Evolutionary conservation across 2,329 filamentous ascomycete species (phyloP).

Genomic region (Dactylellina parvicollis): DNA sequence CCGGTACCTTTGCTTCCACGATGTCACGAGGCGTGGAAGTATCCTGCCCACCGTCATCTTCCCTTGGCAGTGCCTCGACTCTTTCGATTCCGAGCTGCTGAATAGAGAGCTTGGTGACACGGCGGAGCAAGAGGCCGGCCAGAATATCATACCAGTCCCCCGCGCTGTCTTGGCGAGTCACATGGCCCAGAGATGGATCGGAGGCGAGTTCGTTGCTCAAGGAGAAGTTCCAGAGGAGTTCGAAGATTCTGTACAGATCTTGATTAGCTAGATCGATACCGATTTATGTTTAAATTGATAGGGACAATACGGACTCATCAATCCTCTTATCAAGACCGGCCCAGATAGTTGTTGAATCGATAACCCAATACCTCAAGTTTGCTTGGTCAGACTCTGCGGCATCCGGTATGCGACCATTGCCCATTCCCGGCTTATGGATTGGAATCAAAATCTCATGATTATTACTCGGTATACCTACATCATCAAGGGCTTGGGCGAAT

Average conservation of each 20-base stretch:
- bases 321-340: conserved; percentile 56
- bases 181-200: neutral
- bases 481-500: conserved; percentile 42
- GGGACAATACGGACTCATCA: conserved; percentile 54
- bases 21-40: neutral
- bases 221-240: conserved; percentile 54
- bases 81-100: conserved; percentile 43
- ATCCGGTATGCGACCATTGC: conserved; percentile 31
- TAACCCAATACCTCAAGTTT: conserved; percentile 55
- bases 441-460: conserved; percentile 49
- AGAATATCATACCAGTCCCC: conserved; percentile 35
- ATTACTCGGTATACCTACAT: conserved; percentile 15
- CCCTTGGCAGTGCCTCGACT: neutral
- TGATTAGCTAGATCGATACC: neutral
- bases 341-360: conserved; percentile 56
- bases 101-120: conserved; percentile 44
- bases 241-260: conserved; percentile 49
- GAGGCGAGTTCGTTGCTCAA: conserved; percentile 13
- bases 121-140: conserved; percentile 29
- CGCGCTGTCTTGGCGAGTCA: neutral
- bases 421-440: conserved; percentile 47
- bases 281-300: neutral
- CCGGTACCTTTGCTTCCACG: conserved; percentile 17
- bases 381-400: neutral
- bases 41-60: neutral